Conservation (phyloP, 1,139 yeast species). For the Blastobotrys persicus region DNA sequence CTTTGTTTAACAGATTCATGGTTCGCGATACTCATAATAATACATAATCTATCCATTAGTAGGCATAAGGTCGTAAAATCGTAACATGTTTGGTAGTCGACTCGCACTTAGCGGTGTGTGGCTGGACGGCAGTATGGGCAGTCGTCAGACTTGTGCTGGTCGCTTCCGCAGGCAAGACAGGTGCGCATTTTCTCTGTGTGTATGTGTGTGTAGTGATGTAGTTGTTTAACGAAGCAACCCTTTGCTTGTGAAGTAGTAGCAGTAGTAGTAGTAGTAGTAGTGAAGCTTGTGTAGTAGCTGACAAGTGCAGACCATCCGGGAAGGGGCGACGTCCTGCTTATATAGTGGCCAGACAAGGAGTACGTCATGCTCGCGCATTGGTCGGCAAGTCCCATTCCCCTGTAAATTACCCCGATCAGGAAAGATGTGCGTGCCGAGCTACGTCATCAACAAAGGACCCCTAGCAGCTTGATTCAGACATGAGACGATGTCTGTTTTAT, state of each 20-base stretch:
- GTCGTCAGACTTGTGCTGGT: conserved; percentile 5
- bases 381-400: background rate
- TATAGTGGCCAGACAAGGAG: background rate
- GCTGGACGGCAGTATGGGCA: conserved; percentile 8
- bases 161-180: conserved; percentile 7
- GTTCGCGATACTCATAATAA: background rate
- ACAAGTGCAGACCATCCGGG: background rate
- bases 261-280: background rate
- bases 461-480: background rate
- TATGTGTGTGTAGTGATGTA: background rate
- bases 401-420: background rate
- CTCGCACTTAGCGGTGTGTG: background rate
- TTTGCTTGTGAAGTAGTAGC: too few relatives aligned
- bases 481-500: background rate
- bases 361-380: background rate
- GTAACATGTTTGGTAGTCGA: too few relatives aligned
- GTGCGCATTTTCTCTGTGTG: background rate
- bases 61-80: background rate
- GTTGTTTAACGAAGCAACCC: too few relatives aligned
- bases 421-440: background rate
- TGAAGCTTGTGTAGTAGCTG: background rate
- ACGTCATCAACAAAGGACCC: background rate
- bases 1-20: too few relatives aligned
- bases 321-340: background rate
- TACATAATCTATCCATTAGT: background rate